Base-by-base conservation (phyloP, 805 yeast species). In the Suhomyces emberorum region DNA sequence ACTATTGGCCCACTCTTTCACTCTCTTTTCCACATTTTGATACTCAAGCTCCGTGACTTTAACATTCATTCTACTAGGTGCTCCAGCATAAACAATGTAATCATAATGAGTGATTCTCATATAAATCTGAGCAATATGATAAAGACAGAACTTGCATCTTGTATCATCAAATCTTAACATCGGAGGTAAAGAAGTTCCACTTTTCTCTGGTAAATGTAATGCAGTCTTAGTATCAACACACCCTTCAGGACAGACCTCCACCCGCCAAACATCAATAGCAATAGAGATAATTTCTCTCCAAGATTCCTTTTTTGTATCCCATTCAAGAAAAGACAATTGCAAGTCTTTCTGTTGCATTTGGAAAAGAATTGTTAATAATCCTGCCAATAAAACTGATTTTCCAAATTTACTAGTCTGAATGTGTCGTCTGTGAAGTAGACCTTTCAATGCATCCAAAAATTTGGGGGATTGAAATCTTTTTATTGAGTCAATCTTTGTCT, bases 201-300 rank as follows among this genome's bases (percentile, higher is more conserved):
- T 49, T 4, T 25, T 30, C 3, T 42, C 37, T 11, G 40, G 14
- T 9, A 45, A 35, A 16, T 37, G 32, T 3, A 52, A 35, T 2
- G 49, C 39, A 10, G 42, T 48, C 14, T 38, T 44, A 1, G 50
- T 44, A 37, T 42, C 44, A 30, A 52, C 45, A 32, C 55, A 49
- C 15, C 54, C 49, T 6, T 41, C 16, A 16, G 33, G 30, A 38
- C 59, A 55, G 3, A 51, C 44, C 10, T 53, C 55, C 3, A 44
- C 46, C 40, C 51, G 44, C 63, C 63, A 58, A 2, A 54, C 57
- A 34, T 58, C 61, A 17, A 57, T 52, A 7, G 61, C 63, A 16
- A 49, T 36, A 2, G 58, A 54, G 4, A 57, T 49, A 2, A 57
- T 54, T 12, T 53, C 54, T 15, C 44, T 48, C 61, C 62, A 57